These are phyloP conservation scores for Hortiboletus rubellus DNA, from an alignment of 1,284 basidiomycete species.

Conservation along the genomic window DNA sequence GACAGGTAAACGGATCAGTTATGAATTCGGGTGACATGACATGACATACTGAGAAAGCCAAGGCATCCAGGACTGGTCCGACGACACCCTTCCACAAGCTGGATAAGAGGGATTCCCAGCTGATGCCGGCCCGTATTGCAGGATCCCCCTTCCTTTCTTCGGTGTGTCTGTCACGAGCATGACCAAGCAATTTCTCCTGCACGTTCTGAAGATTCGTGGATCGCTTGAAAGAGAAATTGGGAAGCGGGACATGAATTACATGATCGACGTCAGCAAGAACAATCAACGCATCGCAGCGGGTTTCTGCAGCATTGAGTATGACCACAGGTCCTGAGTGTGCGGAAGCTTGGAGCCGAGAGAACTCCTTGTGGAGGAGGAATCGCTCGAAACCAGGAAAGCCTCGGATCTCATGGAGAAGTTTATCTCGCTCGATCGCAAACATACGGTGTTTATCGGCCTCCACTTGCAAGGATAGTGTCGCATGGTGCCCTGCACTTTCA, in stretches of 20 bases:
- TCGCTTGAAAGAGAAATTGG: too few species aligned
- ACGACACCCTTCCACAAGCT: background rate
- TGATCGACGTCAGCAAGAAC: background rate
- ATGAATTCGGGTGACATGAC: background rate
- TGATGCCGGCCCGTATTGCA: background rate
- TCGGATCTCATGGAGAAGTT: background rate
- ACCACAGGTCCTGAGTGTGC: background rate
- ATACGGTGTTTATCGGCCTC: background rate
- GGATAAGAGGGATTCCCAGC: background rate
- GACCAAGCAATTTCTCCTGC: background rate
- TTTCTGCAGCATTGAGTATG: too few species aligned
- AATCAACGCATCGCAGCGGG: background rate
- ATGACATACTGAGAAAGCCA: background rate
- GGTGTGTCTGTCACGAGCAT: too few species aligned
- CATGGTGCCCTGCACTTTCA: background rate
- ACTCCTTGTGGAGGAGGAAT: background rate
- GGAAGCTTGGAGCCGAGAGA: background rate
- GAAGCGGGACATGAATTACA: background rate
- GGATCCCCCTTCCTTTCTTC: background rate
- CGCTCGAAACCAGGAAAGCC: background rate
- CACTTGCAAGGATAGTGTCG: background rate
- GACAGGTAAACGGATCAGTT: background rate
- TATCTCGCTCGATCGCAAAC: background rate
- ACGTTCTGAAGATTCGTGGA: background rate
- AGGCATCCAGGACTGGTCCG: constrained; percentile 6